Evolutionary conservation across 2,329 filamentous ascomycete species (phyloP), one percentile per base, ranked within the genome.

Genomic region (Sclerotinia sclerotiorum): DNA sequence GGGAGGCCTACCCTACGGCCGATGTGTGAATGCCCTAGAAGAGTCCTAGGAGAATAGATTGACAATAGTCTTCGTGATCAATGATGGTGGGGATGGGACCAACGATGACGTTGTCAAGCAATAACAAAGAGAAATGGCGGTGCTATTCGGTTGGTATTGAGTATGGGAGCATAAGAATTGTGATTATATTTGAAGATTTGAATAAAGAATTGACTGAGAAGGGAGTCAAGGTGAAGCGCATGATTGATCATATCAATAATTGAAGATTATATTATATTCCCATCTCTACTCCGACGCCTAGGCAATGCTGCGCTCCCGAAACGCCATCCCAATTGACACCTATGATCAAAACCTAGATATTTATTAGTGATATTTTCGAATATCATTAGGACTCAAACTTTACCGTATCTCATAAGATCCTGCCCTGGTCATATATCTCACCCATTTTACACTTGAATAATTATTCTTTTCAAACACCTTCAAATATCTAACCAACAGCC

Each of bases 391-490:
- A 39, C 42, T 24, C n/a, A n/a, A 66, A 73, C 72, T 71, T 71
- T 72, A 96, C 90, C 93, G 85, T 78, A 99, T 97, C 82, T 99
- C 95, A 80, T 99, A 99, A 80, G 93, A 97, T 39, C 95, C 95
- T 21, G 94, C 95, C 73, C 94, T 88, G 24, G 95, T 99, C 95
- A 99, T 98, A 80, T 99, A 99, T 75, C 95, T 85, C 75, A 99
- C 95, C 95, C 95, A 99, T 81, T 99, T 99, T 61, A 99, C 95
- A 77, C 93, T 97, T 71, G 92, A 96, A 79, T 99, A 99, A 80
- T 98, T 98, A 80, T 88, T 95, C 88, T 99, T 99, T 83, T 99
- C 95, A 82, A 99, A 99, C 1, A 99, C 95, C 82, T 99, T 99
- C 69, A 99, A 81, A 79, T 99, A 99, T 62, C 96, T 84, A 68